Conservation (phyloP, 495 filamentous ascomycete species). For the Pseudotulostoma volvatum region DNA sequence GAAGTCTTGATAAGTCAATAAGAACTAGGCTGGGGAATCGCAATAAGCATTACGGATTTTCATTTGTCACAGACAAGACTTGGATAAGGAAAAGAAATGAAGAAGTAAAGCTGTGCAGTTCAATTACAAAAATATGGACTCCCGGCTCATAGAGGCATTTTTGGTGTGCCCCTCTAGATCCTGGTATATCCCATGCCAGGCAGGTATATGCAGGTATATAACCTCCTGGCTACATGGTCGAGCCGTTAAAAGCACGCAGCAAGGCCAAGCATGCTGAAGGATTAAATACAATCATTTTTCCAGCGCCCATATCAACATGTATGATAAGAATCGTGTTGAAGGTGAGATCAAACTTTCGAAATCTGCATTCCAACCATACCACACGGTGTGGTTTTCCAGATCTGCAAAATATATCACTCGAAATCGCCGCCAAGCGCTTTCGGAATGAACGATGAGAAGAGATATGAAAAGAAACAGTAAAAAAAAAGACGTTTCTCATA, state of each 20-base stretch:
- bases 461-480: neutral
- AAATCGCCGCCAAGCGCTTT: no score
- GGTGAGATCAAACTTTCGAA: neutral
- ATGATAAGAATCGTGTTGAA: neutral
- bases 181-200: neutral
- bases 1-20: no score
- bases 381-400: neutral
- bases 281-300: neutral
- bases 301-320: neutral
- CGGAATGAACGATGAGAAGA: neutral
- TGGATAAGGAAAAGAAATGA: no score
- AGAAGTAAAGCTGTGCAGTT: neutral
- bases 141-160: neutral
- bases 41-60: neutral
- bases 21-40: no score
- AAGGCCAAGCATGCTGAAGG: neutral
- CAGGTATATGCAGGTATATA: no score
- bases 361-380: neutral
- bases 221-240: neutral
- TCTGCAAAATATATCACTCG: neutral
- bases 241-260: neutral
- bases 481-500: slow-evolving; percentile 7
- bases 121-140: neutral
- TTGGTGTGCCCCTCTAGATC: neutral
- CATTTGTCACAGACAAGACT: neutral